Evolutionary conservation across 1,284 basidiomycete genomes (phyloP), one percentile per base, ranked within the genome.

Genomic region (Sporisorium reilianum): DNA sequence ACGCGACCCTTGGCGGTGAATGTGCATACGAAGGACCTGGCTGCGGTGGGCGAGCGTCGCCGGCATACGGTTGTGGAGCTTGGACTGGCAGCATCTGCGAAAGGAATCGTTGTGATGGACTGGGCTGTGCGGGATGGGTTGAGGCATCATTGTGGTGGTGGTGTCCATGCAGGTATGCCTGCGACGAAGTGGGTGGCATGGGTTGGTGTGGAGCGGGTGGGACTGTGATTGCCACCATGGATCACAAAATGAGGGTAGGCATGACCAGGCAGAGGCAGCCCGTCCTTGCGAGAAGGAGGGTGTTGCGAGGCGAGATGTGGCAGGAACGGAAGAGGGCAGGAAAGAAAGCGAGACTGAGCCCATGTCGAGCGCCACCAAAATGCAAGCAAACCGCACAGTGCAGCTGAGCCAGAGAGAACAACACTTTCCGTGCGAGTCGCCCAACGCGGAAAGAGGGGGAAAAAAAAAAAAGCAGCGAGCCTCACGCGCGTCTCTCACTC

Each of bases 341-440:
- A 23, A 25, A 45, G 23, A 26, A 14, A 45, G 30, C n/a, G 26
- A 32, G 12, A n/a, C 36, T 30, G 34, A 52, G 23, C 49, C 50
- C n/a, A 36, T 28, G 6, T 42, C 14, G 18, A 28, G 56, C 46
- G 48, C 56, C 46, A 58, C 48, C 38, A 49, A 34, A 25, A n/a
- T 42, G 23, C 18, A 53, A 25, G 51, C n/a, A n/a, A n/a, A n/a
- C n/a, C n/a, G n/a, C n/a, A n/a, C n/a, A n/a, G n/a, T 22, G 28
- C 28, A 42, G 45, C n/a, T 25, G 30, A 26, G 42, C 42, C 14
- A 20, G 16, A 14, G 30, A 55, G 53, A 63, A 40, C 60, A 63
- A 63, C 60, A 63, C 60, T 55, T 63, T 55, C 30, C 60, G 60
- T 55, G 46, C 60, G 60, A 55, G 41, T 63, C 41, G 46, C 9